Percentiles rank a stretch among this genome's conserved stretches.
Conservation (phyloP, 129 eudicot genomes). For the Tagetes erecta region DNA sequence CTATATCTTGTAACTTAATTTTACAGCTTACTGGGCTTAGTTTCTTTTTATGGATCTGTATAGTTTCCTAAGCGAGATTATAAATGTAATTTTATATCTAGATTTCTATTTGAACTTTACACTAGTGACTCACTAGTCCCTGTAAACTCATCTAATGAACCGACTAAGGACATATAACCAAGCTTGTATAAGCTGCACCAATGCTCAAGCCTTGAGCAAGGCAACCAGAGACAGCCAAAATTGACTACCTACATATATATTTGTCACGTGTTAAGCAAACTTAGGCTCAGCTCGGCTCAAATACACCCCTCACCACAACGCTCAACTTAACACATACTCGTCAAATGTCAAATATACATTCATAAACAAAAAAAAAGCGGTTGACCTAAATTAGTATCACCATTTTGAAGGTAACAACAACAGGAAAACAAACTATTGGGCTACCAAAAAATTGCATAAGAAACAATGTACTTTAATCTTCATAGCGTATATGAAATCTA, state of each 20-base stretch:
- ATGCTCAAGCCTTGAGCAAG: background rate
- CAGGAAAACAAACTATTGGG: background rate
- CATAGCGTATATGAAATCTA: background rate
- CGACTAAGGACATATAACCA: background rate
- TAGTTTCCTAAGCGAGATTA: background rate
- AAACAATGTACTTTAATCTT: background rate
- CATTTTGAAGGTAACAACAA: background rate
- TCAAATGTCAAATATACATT: background rate
- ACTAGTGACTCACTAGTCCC: no score
- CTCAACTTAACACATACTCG: background rate
- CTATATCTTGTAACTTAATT: background rate
- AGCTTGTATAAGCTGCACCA: no score
- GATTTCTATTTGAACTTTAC: background rate
- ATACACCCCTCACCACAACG: background rate
- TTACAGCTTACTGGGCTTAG: background rate
- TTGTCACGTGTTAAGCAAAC: background rate
- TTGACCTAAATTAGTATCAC: background rate
- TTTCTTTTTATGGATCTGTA: background rate
- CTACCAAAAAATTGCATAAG: constrained; percentile 20
- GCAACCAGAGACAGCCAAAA: background rate
- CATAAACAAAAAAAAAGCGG: background rate
- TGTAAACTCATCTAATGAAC: constrained; percentile 1
- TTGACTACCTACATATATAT: background rate
- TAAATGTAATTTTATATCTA: background rate
- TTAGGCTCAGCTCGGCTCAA: background rate